These are phyloP conservation scores for Paramyrothecium roridum DNA, from an alignment of 2,329 filamentous ascomycete species.

Conservation along the genomic window DNA sequence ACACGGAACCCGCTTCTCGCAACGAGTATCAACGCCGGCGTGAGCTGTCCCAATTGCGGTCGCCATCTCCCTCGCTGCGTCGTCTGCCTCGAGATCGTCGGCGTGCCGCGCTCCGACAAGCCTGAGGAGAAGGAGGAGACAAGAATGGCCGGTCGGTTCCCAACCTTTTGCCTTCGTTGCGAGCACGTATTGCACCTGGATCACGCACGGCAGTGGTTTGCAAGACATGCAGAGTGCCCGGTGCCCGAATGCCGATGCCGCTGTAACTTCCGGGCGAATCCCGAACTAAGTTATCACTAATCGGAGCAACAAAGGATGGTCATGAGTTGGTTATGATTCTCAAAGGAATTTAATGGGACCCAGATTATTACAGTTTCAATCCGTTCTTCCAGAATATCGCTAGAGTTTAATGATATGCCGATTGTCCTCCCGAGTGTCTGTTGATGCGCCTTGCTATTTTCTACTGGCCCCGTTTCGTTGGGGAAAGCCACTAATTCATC, in stretches of 20 bases:
- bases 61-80: conserved; percentile 65
- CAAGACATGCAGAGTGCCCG: conserved; percentile 61
- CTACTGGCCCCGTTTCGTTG: not conserved
- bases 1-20: conserved; percentile 54
- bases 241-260: conserved; percentile 66
- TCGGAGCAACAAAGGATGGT: not conserved
- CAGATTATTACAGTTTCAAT: not conserved
- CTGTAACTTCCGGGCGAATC: conserved; percentile 60
- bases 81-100: conserved; percentile 65
- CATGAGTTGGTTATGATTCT: not conserved
- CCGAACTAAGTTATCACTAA: conserved; percentile 52
- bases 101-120: conserved; percentile 58
- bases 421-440: not conserved
- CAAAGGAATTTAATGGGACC: not conserved
- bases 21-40: conserved; percentile 55
- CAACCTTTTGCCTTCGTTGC: conserved; percentile 67
- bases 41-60: conserved; percentile 65
- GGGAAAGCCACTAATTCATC: not conserved
- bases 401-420: not conserved
- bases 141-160: conserved; percentile 54
- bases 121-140: conserved; percentile 49
- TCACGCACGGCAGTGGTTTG: conserved; percentile 66
- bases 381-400: not conserved
- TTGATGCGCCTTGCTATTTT: not conserved
- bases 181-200: conserved; percentile 67